Conservation (phyloP, 2,329 filamentous ascomycete genomes). For the Macrophomina tecta region DNA sequence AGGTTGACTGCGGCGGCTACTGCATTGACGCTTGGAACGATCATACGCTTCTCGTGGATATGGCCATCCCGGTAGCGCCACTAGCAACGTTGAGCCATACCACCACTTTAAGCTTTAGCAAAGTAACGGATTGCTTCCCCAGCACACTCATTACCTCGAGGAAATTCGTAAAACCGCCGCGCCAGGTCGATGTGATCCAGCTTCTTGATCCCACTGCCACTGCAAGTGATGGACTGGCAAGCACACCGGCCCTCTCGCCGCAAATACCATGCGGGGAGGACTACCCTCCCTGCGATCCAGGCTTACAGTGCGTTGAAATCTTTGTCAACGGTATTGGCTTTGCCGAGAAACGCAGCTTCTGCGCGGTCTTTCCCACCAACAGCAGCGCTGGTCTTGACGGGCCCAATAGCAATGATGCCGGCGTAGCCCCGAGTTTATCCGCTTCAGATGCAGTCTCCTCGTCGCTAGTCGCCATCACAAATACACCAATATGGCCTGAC, state of each 20-base stretch:
- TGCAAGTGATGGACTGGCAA: neutral
- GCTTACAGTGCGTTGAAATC: neutral
- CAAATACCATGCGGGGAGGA: neutral
- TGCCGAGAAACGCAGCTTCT: slow-evolving; percentile 17
- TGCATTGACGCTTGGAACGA: neutral
- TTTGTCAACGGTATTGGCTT: slow-evolving; percentile 11
- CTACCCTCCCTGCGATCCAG: slow-evolving; percentile 1
- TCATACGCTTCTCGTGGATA: neutral
- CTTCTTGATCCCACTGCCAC: neutral
- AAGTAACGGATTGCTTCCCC: neutral
- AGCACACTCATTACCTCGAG: neutral
- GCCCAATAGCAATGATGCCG: neutral
- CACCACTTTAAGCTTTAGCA: neutral
- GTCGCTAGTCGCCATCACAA: neutral
- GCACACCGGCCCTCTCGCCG: neutral
- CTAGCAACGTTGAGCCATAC: neutral
- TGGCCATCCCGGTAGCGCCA: neutral
- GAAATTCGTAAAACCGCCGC: neutral
- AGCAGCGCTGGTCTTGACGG: neutral
- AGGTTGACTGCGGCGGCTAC: slow-evolving; percentile 7
- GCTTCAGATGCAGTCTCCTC: neutral
- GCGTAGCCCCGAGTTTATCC: neutral
- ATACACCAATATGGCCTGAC: neutral
- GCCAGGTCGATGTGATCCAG: neutral
- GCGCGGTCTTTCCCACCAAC: neutral